These are phyloP conservation scores for Alternaria rosae DNA, from an alignment of 2,329 filamentous ascomycete genomes.

Conservation along the genomic window DNA sequence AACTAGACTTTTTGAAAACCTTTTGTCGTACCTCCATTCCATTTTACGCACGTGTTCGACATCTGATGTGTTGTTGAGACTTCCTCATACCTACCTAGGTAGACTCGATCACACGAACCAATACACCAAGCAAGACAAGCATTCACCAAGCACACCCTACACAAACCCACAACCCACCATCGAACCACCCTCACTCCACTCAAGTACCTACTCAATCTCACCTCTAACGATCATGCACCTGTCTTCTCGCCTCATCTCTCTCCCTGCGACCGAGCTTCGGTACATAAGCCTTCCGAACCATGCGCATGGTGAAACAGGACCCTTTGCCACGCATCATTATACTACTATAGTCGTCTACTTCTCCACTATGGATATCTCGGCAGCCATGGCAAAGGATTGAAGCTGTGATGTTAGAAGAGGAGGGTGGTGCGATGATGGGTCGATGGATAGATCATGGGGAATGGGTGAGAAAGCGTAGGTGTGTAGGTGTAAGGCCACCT, in stretches of 20 bases:
- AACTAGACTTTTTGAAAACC: neutral
- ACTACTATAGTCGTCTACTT: neutral
- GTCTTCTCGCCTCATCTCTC: neutral
- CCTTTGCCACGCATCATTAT: neutral
- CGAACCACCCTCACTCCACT: constrained; percentile 8
- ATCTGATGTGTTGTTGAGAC: neutral
- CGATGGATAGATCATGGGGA: neutral
- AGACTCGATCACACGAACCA: neutral
- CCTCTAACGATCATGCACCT: neutral
- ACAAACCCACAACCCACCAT: neutral
- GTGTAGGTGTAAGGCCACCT: neutral
- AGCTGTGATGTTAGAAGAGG: neutral
- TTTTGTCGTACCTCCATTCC: neutral
- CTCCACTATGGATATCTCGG: neutral
- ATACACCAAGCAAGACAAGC: neutral
- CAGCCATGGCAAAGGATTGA: neutral
- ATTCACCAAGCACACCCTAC: neutral
- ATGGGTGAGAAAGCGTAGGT: neutral
- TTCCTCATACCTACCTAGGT: neutral
- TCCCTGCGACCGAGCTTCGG: neutral
- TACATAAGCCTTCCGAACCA: neutral
- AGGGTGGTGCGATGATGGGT: neutral
- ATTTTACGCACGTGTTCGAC: neutral
- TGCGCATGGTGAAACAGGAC: neutral
- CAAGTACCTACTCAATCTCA: neutral